Percentiles rank a stretch among this genome's conserved stretches.
Evolutionary conservation across 129 eudicot genomes (phyloP).

Genomic region (Chrysanthemum makinoi): DNA sequence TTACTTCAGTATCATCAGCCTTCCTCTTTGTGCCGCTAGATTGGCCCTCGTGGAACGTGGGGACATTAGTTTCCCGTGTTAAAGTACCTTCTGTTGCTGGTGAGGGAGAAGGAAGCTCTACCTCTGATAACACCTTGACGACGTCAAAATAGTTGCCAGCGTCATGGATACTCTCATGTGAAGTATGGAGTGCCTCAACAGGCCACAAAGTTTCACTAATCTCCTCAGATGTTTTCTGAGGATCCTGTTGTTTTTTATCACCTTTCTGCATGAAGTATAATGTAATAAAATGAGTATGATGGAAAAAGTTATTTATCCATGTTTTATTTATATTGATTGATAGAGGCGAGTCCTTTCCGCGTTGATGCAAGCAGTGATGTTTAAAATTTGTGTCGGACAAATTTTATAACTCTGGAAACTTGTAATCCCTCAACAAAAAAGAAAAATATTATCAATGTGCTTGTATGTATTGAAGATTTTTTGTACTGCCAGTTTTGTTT

Average conservation of each 20-base stretch:
- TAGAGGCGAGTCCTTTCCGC: too few relatives aligned
- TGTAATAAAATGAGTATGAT: neutral
- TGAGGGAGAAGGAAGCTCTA: slow-evolving; percentile 26
- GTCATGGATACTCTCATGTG: slow-evolving; percentile 9
- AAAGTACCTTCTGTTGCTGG: neutral
- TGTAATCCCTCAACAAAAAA: too few relatives aligned
- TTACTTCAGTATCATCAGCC: slow-evolving; percentile 22
- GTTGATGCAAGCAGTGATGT: too few relatives aligned
- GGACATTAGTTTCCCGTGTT: neutral
- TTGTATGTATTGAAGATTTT: too few relatives aligned
- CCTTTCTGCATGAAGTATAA: neutral
- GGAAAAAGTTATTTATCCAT: neutral
- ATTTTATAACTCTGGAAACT: too few relatives aligned
- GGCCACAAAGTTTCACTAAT: neutral
- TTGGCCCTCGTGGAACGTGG: slow-evolving; percentile 12
- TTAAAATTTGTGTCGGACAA: too few relatives aligned
- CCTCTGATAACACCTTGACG: slow-evolving; percentile 16
- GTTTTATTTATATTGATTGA: too few relatives aligned
- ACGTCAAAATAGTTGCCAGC: slow-evolving; percentile 14
- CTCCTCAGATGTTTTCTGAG: neutral
- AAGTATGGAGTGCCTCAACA: neutral
- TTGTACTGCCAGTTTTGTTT: too few relatives aligned
- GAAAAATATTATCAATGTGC: too few relatives aligned
- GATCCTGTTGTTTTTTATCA: neutral
- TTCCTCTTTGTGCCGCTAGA: slow-evolving; percentile 24